Percentiles rank a stretch among this genome's conserved stretches.
phyloP scores from a whole-genome alignment of 768 basidiomycete genomes.

The Tricholoma sp. region DNA sequence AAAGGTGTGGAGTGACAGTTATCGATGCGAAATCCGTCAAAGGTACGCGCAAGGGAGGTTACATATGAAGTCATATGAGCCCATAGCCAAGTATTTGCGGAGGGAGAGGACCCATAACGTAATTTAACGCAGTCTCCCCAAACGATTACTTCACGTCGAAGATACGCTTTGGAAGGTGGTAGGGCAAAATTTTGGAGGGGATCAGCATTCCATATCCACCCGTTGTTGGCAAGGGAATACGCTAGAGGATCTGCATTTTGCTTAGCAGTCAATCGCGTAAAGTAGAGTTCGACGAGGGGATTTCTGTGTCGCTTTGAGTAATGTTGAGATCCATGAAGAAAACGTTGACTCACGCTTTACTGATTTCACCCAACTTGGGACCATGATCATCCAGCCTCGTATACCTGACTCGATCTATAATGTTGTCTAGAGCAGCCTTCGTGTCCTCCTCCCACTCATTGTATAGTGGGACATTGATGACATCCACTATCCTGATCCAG shows the following conservation, averaged over 20 bases:
- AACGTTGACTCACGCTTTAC: conserved; percentile 46
- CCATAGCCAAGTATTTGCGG: conserved; percentile 94
- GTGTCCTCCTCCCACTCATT: conserved; percentile 82
- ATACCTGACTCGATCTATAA: conserved; percentile 76
- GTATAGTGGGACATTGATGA: conserved; percentile 86
- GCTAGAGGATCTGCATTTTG: conserved; percentile 40
- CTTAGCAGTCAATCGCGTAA: conserved; percentile 67
- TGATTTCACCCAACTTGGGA: conserved; percentile 79
- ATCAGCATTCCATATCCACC: conserved; percentile 98
- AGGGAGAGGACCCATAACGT: conserved; percentile 78
- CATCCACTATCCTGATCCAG: conserved; percentile 78
- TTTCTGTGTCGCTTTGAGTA: conserved; percentile 36
- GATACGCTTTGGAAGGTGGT: conserved; percentile 87
- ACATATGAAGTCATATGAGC: conserved; percentile 85
- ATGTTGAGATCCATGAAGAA: not conserved
- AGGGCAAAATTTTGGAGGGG: conserved; percentile 93
- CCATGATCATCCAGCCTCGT: conserved; percentile 78
- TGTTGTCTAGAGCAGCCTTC: conserved; percentile 64
- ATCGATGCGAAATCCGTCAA: conserved; percentile 97
- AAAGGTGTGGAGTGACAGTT: conserved; percentile 98
- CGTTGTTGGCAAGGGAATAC: conserved; percentile 93
- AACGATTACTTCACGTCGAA: conserved; percentile 92
- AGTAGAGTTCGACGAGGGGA: conserved; percentile 88
- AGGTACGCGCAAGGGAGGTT: conserved; percentile 68
- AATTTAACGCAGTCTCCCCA: conserved; percentile 99